Evolutionary conservation across 306 rosid genomes (phyloP).

Genomic region (Macrotyloma uniflorum): DNA sequence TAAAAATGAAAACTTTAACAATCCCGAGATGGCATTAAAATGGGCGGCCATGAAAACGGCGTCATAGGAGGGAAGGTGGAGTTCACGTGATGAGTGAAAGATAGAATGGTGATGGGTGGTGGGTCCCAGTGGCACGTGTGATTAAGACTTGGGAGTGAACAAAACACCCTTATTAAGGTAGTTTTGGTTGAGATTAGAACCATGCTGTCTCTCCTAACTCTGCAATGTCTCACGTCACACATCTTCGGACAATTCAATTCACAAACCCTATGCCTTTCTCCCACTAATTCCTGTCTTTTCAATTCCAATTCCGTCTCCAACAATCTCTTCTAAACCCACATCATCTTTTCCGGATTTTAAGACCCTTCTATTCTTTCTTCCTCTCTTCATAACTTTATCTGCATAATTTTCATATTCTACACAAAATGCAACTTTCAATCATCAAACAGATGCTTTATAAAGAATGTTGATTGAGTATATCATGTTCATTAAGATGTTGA

Average conservation of each 20-base stretch:
- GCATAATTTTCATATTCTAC: too few species aligned
- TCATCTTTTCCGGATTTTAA: constrained; percentile 57
- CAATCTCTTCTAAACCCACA: constrained; percentile 20
- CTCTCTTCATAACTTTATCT: too few species aligned
- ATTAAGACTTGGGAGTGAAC: constrained; percentile 32
- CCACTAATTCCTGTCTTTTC: neutral
- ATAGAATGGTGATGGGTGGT: too few species aligned
- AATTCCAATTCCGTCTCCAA: neutral
- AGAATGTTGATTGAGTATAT: too few species aligned
- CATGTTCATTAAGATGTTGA: too few species aligned
- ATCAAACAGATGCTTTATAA: too few species aligned
- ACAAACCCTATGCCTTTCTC: neutral
- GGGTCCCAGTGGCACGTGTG: constrained; percentile 55
- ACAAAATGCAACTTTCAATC: too few species aligned
- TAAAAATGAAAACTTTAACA: too few species aligned
- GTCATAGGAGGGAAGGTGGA: constrained; percentile 45
- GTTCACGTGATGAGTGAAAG: constrained; percentile 64
- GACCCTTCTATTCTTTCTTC: constrained; percentile 53
- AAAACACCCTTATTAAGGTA: constrained; percentile 32
- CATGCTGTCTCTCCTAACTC: neutral
- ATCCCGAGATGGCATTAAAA: constrained; percentile 21
- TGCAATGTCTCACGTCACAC: neutral
- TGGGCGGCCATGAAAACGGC: constrained; percentile 70
- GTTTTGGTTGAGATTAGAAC: constrained; percentile 22
- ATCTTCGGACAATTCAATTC: neutral